Evolutionary conservation across 371 early-diverging fungal species (phyloP), one percentile per base, ranked within the genome.

Genomic region (Umbelopsis sp.): DNA sequence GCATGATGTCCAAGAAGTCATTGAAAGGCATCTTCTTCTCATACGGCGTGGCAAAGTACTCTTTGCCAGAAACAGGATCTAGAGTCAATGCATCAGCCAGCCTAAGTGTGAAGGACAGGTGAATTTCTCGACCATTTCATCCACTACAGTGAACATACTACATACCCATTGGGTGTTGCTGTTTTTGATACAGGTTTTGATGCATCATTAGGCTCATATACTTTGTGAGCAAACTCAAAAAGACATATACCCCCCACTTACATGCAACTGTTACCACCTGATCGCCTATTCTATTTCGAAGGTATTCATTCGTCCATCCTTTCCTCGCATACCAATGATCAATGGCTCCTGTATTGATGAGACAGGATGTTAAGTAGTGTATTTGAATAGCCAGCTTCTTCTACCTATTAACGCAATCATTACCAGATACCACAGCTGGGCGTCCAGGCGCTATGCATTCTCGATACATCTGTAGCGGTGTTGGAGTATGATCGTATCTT

Each of bases 11-110:
- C 11, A 90, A 64, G 50, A 90, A 87, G 20, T 83, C 75, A 38
- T 70, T 69, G 53, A 92, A 87, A 1, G 88, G 65, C 89, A 90
- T 87, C 14, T 70, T 68, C 50, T 80, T 75, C 72, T 92, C 91
- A 68, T 85, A 78, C 0, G 94, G 94, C 77, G 87, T 82, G 3
- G 80, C 88, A 80, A 92, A 93, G 66, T 86, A 90, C 52, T 81
- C 80, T 45, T 72, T 73, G 16, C 70, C 64, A 7, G 80, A 78
- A 1, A 48, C 45, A 0, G 78, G 76, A 66, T 85, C 87, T 24
- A 81, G 80, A 0, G 87, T 82, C 2, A 90, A 85, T 6, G 91
- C 89, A 73, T 92, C 92, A 6, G 91, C 90, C 72, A 85, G 86
- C 3, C 91, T 86, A 63, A 1, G 74, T 70, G 16, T 65, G 8